A percentile compares a stretch with the other conserved stretches of the same genome.
Evolutionary conservation across 2,329 filamentous ascomycete species (phyloP).

Genomic region (Xylariaceae sp.): DNA sequence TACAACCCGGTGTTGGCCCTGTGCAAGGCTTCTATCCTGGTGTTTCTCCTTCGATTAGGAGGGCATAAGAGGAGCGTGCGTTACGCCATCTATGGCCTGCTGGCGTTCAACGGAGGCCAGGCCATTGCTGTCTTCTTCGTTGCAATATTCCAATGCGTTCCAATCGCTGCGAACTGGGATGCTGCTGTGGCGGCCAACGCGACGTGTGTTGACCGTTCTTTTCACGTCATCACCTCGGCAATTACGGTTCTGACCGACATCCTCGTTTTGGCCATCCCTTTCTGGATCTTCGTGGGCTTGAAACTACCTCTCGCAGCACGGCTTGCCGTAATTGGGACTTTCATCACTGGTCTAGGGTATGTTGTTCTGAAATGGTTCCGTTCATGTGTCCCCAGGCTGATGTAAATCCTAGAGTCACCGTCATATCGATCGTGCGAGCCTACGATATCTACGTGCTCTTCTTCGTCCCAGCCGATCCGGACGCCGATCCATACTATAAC

Average conservation of each 20-base stretch:
- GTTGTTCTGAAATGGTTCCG: slow-evolving; percentile 28
- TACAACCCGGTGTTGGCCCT: slow-evolving; percentile 44
- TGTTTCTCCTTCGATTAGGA: slow-evolving; percentile 41
- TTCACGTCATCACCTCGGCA: slow-evolving; percentile 33
- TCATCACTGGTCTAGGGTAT: slow-evolving; percentile 31
- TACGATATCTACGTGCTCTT: slow-evolving; percentile 8
- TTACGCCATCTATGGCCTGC: slow-evolving; percentile 27
- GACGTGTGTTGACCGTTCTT: slow-evolving; percentile 30
- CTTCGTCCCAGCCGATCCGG: slow-evolving; percentile 10
- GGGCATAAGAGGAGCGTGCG: slow-evolving; percentile 31
- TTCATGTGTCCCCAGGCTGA: not conserved
- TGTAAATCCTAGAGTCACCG: slow-evolving; percentile 28
- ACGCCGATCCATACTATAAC: slow-evolving; percentile 20
- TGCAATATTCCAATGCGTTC: slow-evolving; percentile 37
- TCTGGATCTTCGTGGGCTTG: slow-evolving; percentile 38
- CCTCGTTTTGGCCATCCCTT: slow-evolving; percentile 36
- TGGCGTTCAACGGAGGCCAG: slow-evolving; percentile 31
- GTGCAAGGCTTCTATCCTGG: slow-evolving; percentile 40
- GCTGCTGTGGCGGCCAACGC: slow-evolving; percentile 15
- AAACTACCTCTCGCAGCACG: slow-evolving; percentile 36
- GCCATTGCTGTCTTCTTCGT: slow-evolving; percentile 36
- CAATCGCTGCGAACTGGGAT: slow-evolving; percentile 33
- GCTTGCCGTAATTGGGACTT: slow-evolving; percentile 36
- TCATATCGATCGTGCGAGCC: slow-evolving; percentile 32
- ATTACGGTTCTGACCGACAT: slow-evolving; percentile 40